phyloP scores from a whole-genome alignment of 73 alveolate genomes.

The Symbiodinium pilosum region DNA sequence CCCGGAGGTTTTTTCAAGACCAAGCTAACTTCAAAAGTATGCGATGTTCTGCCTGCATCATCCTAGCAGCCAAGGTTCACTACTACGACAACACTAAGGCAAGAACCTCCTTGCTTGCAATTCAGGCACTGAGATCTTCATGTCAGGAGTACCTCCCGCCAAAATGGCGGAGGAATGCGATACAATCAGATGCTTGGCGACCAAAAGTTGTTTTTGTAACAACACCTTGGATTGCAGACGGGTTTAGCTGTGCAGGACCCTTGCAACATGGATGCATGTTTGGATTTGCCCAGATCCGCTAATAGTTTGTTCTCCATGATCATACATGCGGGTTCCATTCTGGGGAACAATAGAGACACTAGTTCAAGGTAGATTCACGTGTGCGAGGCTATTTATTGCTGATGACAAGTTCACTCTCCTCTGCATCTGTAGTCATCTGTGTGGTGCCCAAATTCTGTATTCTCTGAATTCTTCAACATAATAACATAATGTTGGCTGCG shows the following conservation, averaged over 20 bases:
- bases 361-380: too few species aligned
- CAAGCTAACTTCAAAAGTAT: neutral
- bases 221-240: neutral
- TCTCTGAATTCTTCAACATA: too few species aligned
- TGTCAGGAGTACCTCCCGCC: constrained; percentile 79
- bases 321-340: neutral
- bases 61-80: constrained; percentile 34
- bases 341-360: too few species aligned
- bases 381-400: too few species aligned
- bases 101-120: neutral
- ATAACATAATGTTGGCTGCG: too few species aligned
- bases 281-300: neutral
- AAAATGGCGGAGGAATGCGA: constrained; percentile 83
- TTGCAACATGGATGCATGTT: neutral
- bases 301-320: too few species aligned
- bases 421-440: too few species aligned
- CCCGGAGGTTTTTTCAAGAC: neutral
- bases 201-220: too few species aligned
- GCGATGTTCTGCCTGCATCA: neutral
- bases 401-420: too few species aligned
- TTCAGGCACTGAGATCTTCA: neutral
- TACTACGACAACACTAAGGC: constrained; percentile 74
- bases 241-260: too few species aligned
- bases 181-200: constrained; percentile 47
- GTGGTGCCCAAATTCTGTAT: too few species aligned